Base-by-base conservation (phyloP, 495 filamentous ascomycete genomes). In the Hyaloscypha finlandica region DNA sequence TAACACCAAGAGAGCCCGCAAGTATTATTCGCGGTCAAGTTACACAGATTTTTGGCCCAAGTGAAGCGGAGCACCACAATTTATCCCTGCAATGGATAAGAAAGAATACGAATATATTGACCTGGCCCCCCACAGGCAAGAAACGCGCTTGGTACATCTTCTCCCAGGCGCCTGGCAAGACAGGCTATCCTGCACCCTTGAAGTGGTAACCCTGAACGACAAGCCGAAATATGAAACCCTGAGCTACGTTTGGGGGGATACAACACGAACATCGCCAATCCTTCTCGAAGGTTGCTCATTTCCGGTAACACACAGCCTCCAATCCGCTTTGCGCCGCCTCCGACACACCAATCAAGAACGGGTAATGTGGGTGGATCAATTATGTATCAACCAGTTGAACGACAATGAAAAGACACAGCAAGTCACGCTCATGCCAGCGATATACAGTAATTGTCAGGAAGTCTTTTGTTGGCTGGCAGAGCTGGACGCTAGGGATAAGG, bases 321-420 rank as follows among this genome's bases (percentile, higher is more conserved):
- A 71, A 52, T 59, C 61, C 11, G 75, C 69, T 9, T 59, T 78
- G 0, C 61, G 59, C 1, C 51, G 72, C 9, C 58, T 77, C 12
- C 71, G 75, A 39, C 29, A 56, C 3, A 56, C 42, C 16, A 45
- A 64, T 22, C 51, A 67, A 4, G 31, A 55, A 3, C 42, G 20
- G 57, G 64, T 54, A 3, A 19, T 77, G 0, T 77, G 75, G 75
- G 66, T 76, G 14, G 75, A 77, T 61, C 68, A 63, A 11, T 33
- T 77, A 32, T 77, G 74, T 65, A 77, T 78, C 70, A 73, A 77
- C 39, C 76, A 77, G 67, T 35, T 35, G 1, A 64, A 77, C 58
- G 52, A 62, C 1, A 30, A 55, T 12, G 77, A 79, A 56, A 77
- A 71, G 31, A 72, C 60, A 14, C 39, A 66, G 2, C 77, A 79